Conservation (phyloP, 768 basidiomycete species). For the Grammothele lineata region DNA sequence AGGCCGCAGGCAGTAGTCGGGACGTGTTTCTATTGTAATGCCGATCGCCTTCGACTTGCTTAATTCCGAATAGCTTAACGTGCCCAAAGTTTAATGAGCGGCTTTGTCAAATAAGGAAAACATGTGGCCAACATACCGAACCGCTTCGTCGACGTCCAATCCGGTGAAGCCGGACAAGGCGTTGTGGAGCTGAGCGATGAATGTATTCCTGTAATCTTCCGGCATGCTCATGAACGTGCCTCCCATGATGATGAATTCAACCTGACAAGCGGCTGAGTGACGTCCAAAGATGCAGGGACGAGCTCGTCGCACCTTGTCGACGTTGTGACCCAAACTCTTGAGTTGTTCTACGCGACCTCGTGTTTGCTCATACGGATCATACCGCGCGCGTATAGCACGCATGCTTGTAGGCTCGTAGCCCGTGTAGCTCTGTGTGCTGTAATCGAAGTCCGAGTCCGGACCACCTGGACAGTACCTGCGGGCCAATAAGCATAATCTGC, state of each 20-base stretch:
- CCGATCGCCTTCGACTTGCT: slow-evolving; percentile 98
- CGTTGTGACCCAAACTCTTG: slow-evolving; percentile 92
- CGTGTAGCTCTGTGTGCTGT: slow-evolving; percentile 95
- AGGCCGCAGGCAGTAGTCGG: slow-evolving; percentile 95
- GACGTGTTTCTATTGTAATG: slow-evolving; percentile 97
- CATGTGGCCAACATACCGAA: slow-evolving; percentile 49
- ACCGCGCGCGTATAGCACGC: slow-evolving; percentile 95
- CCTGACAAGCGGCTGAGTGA: slow-evolving; percentile 37
- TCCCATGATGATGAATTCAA: slow-evolving; percentile 94
- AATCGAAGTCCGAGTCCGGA: slow-evolving; percentile 99
- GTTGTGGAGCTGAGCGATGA: slow-evolving; percentile 95
- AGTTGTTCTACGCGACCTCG: slow-evolving; percentile 93
- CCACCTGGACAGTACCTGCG: slow-evolving; percentile 94
- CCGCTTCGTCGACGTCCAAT: slow-evolving; percentile 91
- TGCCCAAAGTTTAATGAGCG: not conserved
- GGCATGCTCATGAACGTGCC: slow-evolving; percentile 99
- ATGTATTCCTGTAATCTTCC: slow-evolving; percentile 90
- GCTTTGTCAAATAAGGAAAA: not conserved
- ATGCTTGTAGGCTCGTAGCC: slow-evolving; percentile 98
- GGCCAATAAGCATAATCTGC: slow-evolving; percentile 3
- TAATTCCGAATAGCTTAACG: slow-evolving; percentile 89
- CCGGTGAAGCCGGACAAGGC: slow-evolving; percentile 95
- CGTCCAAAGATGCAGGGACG: not conserved
- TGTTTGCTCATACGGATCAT: slow-evolving; percentile 97
- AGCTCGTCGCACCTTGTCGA: slow-evolving; percentile 73